Evolutionary conservation across 164 flowering plant species (phyloP).

Genomic region (Sextonia rubra): DNA sequence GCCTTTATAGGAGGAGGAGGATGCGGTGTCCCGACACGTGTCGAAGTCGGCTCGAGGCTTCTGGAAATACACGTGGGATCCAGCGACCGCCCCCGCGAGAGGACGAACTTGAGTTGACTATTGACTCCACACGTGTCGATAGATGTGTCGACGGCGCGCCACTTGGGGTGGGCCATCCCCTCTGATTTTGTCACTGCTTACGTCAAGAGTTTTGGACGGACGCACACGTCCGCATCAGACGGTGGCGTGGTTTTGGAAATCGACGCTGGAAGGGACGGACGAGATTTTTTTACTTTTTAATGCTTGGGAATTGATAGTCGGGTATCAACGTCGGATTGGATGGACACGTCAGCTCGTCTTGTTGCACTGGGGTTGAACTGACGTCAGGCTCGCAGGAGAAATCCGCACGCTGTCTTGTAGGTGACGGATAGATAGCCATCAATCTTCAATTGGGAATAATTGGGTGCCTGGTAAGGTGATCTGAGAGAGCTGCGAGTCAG

Average conservation of each 20-base stretch:
- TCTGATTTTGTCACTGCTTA: constrained; percentile 7
- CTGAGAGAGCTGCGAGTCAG: too few relatives aligned
- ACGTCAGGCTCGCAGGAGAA: too few relatives aligned
- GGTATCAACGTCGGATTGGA: not conserved
- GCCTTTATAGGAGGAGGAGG: constrained; percentile 55
- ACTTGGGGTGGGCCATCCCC: not conserved
- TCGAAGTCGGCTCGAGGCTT: constrained; percentile 4
- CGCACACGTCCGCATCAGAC: not conserved
- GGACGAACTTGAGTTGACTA: not conserved
- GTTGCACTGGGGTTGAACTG: too few relatives aligned
- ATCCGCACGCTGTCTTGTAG: too few relatives aligned
- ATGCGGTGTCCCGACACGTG: not conserved
- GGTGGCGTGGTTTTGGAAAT: not conserved
- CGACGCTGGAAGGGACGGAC: too few relatives aligned
- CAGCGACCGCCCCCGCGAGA: not conserved
- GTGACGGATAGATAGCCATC: too few relatives aligned
- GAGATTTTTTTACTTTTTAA: too few relatives aligned
- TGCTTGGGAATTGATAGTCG: not conserved
- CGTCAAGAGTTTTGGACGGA: constrained; percentile 7
- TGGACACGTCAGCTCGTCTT: not conserved
- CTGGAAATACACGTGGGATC: constrained; percentile 4
- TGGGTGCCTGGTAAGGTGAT: too few relatives aligned
- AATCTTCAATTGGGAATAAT: too few relatives aligned
- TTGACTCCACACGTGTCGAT: not conserved
- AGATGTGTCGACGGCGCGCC: not conserved